These are phyloP conservation scores for Syzygium jambos DNA, from an alignment of 345 rosid genomes.

Conservation along the genomic window DNA sequence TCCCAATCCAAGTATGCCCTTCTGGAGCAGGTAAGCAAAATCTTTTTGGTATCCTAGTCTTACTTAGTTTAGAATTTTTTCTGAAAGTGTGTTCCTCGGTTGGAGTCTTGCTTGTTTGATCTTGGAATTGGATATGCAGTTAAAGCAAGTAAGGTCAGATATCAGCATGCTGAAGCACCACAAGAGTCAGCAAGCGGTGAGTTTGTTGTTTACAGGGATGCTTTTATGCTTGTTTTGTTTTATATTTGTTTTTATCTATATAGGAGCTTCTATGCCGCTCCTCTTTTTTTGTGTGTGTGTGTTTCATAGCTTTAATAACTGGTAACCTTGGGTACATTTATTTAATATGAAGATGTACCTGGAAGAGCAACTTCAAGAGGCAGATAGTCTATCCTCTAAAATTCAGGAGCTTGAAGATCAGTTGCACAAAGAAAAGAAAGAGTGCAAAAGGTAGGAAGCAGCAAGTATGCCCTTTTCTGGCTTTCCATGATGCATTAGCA, in stretches of 20 bases:
- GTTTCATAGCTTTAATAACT: not conserved
- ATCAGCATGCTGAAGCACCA: constrained; percentile 36
- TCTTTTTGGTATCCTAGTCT: not conserved
- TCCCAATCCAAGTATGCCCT: constrained; percentile 33
- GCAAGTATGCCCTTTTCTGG: not conserved
- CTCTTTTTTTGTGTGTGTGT: not conserved
- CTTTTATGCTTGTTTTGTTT: not conserved
- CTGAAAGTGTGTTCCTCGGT: not conserved
- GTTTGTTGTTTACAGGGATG: not conserved
- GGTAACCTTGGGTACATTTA: not conserved
- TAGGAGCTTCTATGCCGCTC: not conserved
- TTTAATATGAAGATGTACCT: constrained; percentile 27
- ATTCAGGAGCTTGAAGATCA: constrained; percentile 66
- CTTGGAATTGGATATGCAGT: constrained; percentile 26
- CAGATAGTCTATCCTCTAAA: constrained; percentile 54
- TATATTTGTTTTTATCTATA: not conserved
- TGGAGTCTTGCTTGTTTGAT: not conserved
- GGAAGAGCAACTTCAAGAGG: constrained; percentile 67
- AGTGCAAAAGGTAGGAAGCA: constrained; percentile 51
- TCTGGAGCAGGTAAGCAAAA: constrained; percentile 55
- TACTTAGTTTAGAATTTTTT: not conserved
- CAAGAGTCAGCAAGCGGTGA: constrained; percentile 54
- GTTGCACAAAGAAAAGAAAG: constrained; percentile 66
- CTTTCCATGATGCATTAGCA: not conserved
- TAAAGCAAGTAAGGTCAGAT: constrained; percentile 47